Base-by-base conservation (phyloP, 164 flowering plant genomes). In the Tinospora cordifolia region DNA sequence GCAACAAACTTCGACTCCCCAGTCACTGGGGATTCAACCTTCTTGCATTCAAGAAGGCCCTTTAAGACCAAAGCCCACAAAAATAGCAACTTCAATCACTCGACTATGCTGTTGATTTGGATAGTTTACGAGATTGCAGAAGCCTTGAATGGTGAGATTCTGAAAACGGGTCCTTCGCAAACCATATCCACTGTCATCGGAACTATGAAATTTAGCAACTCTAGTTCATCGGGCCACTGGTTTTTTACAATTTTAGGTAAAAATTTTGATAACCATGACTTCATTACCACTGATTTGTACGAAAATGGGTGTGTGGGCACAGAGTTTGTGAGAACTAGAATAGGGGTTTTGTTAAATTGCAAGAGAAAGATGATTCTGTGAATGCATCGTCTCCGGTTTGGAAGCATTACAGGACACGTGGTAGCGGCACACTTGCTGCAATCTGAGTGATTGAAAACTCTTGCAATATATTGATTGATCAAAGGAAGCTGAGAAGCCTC, bases 1-100 rank as follows among this genome's bases (percentile, higher is more conserved):
- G 77, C 68, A 38, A 77, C 46, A 39, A 84, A 82, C 63, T 74
- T 84, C 21, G 87, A 80, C 13, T 79, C 81, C 1, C 79, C 82
- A 19, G 73, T 70, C 59, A 84, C 79, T 2, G 79, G 36, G 44
- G 79, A 69, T 19, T 75, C 82, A 60, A 60, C 12, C 34, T 22
- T 7, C 19, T 15, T n/a, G 22, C 58, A 12, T 51, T 51, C 58
- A 51, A 51, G 59, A 44, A 44, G 47, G 12, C 47, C 47, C 47
- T 44, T 9, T 14, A 44, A 5, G 13, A 1, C 47, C 13, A 11
- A 44, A 19, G 22, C 59, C 22, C 21, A 19, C 21, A 24, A 0
- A 54, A 21, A 19, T 9, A 21, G 24, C 22, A 41, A 11, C 46
- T 41, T 41, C 46, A 41, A 11, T 12, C 46, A 41, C 46, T 1